Evolutionary conservation across 331 rosid species (phyloP).

Genomic region (Saraca asoca): DNA sequence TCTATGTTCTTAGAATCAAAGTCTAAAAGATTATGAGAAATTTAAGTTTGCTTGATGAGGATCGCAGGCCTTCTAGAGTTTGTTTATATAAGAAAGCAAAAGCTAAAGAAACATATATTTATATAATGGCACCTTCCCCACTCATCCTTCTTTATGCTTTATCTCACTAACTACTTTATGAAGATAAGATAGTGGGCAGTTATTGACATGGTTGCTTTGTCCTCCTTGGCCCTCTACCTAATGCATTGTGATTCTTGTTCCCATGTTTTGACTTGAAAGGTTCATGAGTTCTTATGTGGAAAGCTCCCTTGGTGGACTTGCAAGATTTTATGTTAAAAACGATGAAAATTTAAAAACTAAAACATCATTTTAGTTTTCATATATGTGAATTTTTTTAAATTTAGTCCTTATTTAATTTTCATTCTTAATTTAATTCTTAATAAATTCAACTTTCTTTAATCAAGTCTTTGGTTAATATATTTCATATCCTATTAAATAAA

Average conservation of each 20-base stretch:
- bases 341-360: too few relatives aligned
- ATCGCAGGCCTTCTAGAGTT: background rate
- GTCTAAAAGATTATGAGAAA: background rate
- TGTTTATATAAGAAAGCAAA: slow-evolving; percentile 7
- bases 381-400: too few relatives aligned
- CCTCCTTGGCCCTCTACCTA: slow-evolving; percentile 36
- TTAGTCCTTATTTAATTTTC: too few relatives aligned
- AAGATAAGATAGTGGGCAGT: slow-evolving; percentile 32
- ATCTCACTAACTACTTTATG: slow-evolving; percentile 27
- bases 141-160: background rate
- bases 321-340: too few relatives aligned
- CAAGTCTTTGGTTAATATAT: too few relatives aligned
- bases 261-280: slow-evolving; percentile 6
- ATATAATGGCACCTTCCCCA: slow-evolving; percentile 22
- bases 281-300: too few relatives aligned
- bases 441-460: too few relatives aligned
- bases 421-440: too few relatives aligned
- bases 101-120: slow-evolving; percentile 2
- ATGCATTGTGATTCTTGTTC: slow-evolving; percentile 35
- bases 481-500: too few relatives aligned
- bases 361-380: too few relatives aligned
- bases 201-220: slow-evolving; percentile 29
- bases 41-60: background rate
- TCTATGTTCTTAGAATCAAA: background rate
- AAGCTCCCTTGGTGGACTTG: too few relatives aligned